These are phyloP conservation scores for Tremellales sp. DNA, from an alignment of 1,284 basidiomycete species.

Conservation along the genomic window DNA sequence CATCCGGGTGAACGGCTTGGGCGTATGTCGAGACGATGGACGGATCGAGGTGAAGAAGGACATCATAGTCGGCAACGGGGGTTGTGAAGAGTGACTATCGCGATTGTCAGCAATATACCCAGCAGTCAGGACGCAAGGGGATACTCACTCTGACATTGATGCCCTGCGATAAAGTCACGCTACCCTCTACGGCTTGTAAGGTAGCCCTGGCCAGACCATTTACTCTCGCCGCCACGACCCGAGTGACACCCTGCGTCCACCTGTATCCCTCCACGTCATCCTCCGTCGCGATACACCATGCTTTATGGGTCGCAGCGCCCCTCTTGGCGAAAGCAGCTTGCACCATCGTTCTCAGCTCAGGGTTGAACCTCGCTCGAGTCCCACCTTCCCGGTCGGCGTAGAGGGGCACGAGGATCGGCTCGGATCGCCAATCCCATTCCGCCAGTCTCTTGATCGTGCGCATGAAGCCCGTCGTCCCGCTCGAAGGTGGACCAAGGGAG, in stretches of 20 bases:
- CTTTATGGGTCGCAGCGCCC: slow-evolving; percentile 51
- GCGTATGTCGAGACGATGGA: slow-evolving; percentile 65
- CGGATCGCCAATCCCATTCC: slow-evolving; percentile 71
- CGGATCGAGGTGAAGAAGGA: slow-evolving; percentile 71
- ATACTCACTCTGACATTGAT: slow-evolving; percentile 35
- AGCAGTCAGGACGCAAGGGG: not conserved
- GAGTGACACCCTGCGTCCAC: slow-evolving; percentile 66
- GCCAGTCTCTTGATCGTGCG: slow-evolving; percentile 69
- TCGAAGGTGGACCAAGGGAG: slow-evolving; percentile 46
- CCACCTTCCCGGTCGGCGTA: slow-evolving; percentile 40
- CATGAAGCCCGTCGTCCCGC: slow-evolving; percentile 66
- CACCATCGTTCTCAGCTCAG: slow-evolving; percentile 56
- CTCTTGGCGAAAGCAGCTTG: slow-evolving; percentile 52
- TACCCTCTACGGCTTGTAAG: slow-evolving; percentile 47
- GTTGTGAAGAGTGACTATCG: slow-evolving; percentile 76
- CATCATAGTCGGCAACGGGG: slow-evolving; percentile 78
- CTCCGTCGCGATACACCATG: slow-evolving; percentile 80
- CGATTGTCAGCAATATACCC: not conserved
- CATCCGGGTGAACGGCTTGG: slow-evolving; percentile 53
- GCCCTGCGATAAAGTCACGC: slow-evolving; percentile 13
- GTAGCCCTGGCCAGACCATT: slow-evolving; percentile 69
- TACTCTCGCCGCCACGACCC: slow-evolving; percentile 66
- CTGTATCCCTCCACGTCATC: slow-evolving; percentile 67
- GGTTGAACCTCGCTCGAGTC: slow-evolving; percentile 40
- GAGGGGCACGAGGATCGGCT: slow-evolving; percentile 53